Evolutionary conservation across 208 protist species (phyloP).

Genomic region (Leishmania turanica): DNA sequence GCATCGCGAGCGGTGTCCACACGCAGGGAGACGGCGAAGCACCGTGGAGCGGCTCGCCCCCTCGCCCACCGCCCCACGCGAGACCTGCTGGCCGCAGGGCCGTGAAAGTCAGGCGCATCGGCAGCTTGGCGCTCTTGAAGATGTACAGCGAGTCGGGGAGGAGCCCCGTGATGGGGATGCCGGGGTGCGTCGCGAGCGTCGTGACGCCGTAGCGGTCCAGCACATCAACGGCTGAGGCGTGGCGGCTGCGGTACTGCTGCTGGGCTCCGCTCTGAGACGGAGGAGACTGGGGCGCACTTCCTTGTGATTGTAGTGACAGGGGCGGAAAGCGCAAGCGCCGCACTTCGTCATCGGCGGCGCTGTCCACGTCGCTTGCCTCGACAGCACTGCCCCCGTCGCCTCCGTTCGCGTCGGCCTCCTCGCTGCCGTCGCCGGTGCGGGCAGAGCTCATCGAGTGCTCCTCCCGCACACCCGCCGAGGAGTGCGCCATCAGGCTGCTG

Average conservation of each 20-base stretch:
- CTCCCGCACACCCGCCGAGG: constrained; percentile 4
- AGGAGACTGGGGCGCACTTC: background rate
- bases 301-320: background rate
- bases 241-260: background rate
- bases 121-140: constrained; percentile 86
- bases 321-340: background rate
- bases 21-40: constrained; percentile 13
- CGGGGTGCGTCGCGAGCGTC: constrained; percentile 77
- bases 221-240: constrained; percentile 5
- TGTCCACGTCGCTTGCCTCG: background rate
- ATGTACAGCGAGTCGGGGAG: constrained; percentile 61
- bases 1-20: constrained; percentile 25
- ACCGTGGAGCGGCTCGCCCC: background rate
- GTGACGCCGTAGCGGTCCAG: constrained; percentile 32
- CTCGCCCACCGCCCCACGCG: background rate
- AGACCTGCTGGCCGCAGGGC: constrained; percentile 6
- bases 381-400: background rate
- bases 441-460: constrained; percentile 8
- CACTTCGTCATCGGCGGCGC: background rate
- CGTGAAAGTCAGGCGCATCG: constrained; percentile 60
- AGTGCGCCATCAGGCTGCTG: background rate
- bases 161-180: constrained; percentile 41
- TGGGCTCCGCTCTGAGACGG: background rate
- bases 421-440: background rate
- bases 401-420: background rate